phyloP scores from a whole-genome alignment of 116 monocot genomes.

The Zostera marina region DNA sequence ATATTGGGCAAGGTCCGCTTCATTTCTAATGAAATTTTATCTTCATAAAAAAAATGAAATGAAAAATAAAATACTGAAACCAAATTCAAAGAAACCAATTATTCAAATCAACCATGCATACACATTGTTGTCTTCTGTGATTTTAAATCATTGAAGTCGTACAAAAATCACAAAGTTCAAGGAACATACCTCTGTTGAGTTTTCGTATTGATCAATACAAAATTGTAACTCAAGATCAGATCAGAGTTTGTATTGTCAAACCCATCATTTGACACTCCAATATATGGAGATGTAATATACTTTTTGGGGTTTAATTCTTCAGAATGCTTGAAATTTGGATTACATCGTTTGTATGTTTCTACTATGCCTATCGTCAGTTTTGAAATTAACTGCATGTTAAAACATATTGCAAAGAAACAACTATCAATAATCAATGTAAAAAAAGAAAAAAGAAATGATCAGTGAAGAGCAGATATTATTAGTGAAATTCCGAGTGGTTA shows the following conservation, averaged over 20 bases:
- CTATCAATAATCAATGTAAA: neutral
- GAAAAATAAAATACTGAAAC: too few relatives aligned
- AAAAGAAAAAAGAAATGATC: neutral
- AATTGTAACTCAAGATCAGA: constrained; percentile 70
- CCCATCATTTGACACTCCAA: constrained; percentile 63
- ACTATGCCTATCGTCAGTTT: constrained; percentile 65
- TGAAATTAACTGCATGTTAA: constrained; percentile 50
- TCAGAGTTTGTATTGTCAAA: constrained; percentile 88
- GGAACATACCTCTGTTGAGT: constrained; percentile 43
- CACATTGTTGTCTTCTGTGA: too few relatives aligned
- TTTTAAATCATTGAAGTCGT: neutral
- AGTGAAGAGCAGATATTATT: neutral
- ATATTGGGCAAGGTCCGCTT: too few relatives aligned
- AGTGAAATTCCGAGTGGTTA: too few relatives aligned
- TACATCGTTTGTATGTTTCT: constrained; percentile 62
- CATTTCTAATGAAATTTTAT: too few relatives aligned
- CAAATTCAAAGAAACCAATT: neutral
- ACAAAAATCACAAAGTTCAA: neutral
- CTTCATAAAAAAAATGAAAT: too few relatives aligned
- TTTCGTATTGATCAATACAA: constrained; percentile 41
- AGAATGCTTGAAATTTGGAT: constrained; percentile 59
- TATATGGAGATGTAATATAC: constrained; percentile 67
- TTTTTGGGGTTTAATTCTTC: constrained; percentile 60
- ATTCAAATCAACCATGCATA: too few relatives aligned
- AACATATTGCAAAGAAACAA: neutral